phyloP scores from a whole-genome alignment of 2,329 filamentous ascomycete species.

The Penicillium corylophilum region DNA sequence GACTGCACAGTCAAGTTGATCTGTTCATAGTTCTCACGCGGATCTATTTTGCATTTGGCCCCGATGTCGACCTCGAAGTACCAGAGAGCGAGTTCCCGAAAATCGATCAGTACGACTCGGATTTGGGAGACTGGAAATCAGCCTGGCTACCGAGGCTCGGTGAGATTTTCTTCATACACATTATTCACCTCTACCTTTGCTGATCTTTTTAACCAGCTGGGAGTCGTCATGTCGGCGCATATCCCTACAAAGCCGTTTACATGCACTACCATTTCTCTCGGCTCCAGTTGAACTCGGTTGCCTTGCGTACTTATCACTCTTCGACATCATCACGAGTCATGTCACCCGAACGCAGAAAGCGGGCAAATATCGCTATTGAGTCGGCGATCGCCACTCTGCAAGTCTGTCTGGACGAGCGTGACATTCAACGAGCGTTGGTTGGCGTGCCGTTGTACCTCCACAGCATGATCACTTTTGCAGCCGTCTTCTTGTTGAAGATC shows the following conservation, averaged over 20 bases:
- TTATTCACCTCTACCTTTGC: neutral
- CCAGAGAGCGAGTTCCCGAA: conserved; percentile 41
- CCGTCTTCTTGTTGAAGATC: conserved; percentile 48
- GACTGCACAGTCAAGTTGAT: conserved; percentile 44
- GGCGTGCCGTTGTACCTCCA: conserved; percentile 48
- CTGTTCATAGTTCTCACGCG: conserved; percentile 46
- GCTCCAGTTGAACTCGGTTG: conserved; percentile 52
- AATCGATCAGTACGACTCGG: conserved; percentile 42
- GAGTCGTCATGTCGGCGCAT: conserved; percentile 49
- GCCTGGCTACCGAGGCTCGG: conserved; percentile 38
- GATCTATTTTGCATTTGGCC: conserved; percentile 46
- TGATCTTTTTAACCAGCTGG: conserved; percentile 34
- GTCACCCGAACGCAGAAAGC: conserved; percentile 47
- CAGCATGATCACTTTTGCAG: conserved; percentile 50
- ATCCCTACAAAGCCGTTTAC: conserved; percentile 51
- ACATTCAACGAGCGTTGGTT: conserved; percentile 43
- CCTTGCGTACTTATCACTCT: conserved; percentile 48
- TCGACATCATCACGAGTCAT: conserved; percentile 38
- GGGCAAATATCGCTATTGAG: conserved; percentile 45
- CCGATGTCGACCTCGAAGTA: conserved; percentile 44
- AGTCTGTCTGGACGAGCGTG: conserved; percentile 44
- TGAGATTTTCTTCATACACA: conserved; percentile 14
- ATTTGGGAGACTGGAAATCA: conserved; percentile 40
- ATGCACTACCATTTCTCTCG: conserved; percentile 54
- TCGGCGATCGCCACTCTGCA: conserved; percentile 45